phyloP scores from a whole-genome alignment of 2,329 filamentous ascomycete genomes.

The Delphinella strobiligena region DNA sequence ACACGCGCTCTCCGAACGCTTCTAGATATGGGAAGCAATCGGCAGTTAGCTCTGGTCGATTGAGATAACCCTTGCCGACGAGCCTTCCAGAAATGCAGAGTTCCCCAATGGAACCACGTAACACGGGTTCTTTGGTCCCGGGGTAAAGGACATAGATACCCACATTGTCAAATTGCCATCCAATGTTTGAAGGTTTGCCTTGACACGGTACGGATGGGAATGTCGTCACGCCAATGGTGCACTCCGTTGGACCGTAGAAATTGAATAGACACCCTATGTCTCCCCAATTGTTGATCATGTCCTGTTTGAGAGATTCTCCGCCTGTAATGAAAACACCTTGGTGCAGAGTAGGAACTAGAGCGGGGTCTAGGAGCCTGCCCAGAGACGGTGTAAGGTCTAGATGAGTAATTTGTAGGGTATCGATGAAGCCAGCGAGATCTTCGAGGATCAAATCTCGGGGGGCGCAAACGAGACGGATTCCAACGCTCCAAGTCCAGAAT shows the following conservation, averaged over 20 bases:
- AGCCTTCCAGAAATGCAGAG: conserved; percentile 78
- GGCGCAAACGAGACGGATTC: conserved; percentile 71
- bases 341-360: conserved; percentile 68
- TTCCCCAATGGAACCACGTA: conserved; percentile 72
- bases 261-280: conserved; percentile 74
- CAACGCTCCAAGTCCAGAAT: conserved; percentile 91
- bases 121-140: conserved; percentile 56
- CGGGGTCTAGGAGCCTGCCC: conserved; percentile 63
- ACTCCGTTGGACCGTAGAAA: conserved; percentile 80
- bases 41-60: conserved; percentile 61
- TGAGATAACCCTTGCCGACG: conserved; percentile 82
- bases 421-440: conserved; percentile 64
- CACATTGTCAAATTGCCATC: conserved; percentile 75
- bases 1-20: conserved; percentile 41
- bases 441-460: conserved; percentile 77
- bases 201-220: conserved; percentile 67
- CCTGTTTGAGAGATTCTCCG: conserved; percentile 76
- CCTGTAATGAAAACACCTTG: conserved; percentile 86
- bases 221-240: conserved; percentile 87
- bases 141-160: conserved; percentile 67
- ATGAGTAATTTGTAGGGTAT: conserved; percentile 65
- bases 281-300: conserved; percentile 81
- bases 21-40: conserved; percentile 62
- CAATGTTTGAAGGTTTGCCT: conserved; percentile 79
- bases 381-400: conserved; percentile 86